Evolutionary conservation across 106 monocot species (phyloP), one percentile per base, ranked within the genome.

Genomic region (Cymbidium sinense): DNA sequence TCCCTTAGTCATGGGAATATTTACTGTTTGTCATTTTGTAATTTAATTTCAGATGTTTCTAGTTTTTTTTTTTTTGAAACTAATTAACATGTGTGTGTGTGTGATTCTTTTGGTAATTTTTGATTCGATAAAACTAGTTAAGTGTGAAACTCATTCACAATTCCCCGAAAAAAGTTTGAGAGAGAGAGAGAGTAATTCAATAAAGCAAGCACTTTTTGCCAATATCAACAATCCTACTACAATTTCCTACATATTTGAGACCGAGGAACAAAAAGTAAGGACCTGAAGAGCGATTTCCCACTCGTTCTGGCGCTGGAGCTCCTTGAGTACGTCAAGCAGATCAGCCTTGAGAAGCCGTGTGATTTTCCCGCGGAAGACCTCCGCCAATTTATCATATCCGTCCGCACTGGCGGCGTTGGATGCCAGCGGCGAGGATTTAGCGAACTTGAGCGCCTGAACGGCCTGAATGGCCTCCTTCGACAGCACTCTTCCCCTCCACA

Each of bases 391-490:
- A 55, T n/a, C 30, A 7, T 70, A 21, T 11, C 27, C 2, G 35
- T 17, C n/a, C 1, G 61, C 21, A 23, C 30, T 1, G 6, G 79
- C 29, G 2, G 35, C 15, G 17, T 76, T 0, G 20, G 70, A 67
- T 17, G 43, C 12, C 4, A 12, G 13, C 18, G 75, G 75, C 3
- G 23, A 76, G 52, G 81, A 81, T 78, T 82, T 83, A 28, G 89
- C 91, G n/a, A 91, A 78, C 75, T 94, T 91, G 61, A 91, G 91
- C 8, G 84, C 82, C 47, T 89, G 91, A 61, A 94, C 91, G 71
- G 84, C 91, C 27, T 94, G 94, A 75, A 94, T 89, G 13, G 94
- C 91, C 79, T 94, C 94, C 21, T 84, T 78, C 29, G 91, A 87
- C 75, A 91, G 36, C 62, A 86, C 81, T 10, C 62, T 62, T 70